phyloP scores from a whole-genome alignment of 192 early-diverging fungal species.

The Powellomyces hirtus region DNA sequence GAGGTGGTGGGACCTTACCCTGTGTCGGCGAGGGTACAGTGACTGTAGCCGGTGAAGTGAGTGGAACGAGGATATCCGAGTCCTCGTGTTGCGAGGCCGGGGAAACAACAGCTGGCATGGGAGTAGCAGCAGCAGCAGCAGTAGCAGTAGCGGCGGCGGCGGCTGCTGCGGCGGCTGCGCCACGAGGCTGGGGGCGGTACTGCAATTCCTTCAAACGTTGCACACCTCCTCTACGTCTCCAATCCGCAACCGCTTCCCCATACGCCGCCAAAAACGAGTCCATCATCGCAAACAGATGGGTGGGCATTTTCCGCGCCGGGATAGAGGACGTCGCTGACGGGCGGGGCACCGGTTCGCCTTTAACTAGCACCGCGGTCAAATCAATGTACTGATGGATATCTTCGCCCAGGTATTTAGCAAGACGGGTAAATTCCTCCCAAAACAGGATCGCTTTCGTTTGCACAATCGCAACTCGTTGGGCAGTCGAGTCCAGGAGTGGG shows the following conservation, averaged over 20 bases:
- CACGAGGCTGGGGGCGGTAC: neutral
- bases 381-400: slow-evolving; percentile 40
- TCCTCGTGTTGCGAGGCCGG: too few relatives aligned
- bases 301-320: slow-evolving; percentile 28
- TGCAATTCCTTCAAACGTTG: neutral
- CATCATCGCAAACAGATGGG: slow-evolving; percentile 40
- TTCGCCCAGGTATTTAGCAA: slow-evolving; percentile 49
- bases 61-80: too few relatives aligned
- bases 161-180: neutral
- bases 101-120: too few relatives aligned
- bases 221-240: neutral
- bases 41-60: neutral
- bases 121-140: neutral
- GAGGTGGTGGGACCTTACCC: neutral
- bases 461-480: slow-evolving; percentile 8
- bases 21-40: neutral
- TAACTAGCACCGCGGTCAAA: neutral
- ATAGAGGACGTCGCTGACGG: slow-evolving; percentile 4
- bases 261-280: slow-evolving; percentile 45
- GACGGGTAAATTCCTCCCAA: slow-evolving; percentile 30
- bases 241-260: slow-evolving; percentile 40
- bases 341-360: neutral
- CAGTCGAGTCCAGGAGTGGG: slow-evolving; percentile 17
- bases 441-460: slow-evolving; percentile 27
- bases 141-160: neutral